Evolutionary conservation across 169 alveolate species (phyloP).

Genomic region (Plasmodium malariae): DNA sequence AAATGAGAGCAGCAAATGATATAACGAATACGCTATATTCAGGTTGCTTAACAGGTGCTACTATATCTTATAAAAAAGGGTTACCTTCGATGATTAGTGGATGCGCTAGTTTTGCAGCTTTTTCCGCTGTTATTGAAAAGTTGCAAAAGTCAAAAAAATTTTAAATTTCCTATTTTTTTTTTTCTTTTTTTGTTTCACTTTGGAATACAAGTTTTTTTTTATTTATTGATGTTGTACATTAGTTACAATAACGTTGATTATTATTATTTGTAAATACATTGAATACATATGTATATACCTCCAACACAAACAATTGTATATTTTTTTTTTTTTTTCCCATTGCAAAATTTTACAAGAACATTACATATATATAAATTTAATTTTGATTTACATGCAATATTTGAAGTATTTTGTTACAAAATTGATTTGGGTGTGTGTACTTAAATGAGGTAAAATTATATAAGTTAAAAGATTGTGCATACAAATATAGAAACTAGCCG

Average conservation of each 20-base stretch:
- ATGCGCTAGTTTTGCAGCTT: constrained; percentile 85
- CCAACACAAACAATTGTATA: too few relatives aligned
- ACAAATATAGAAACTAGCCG: too few relatives aligned
- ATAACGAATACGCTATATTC: constrained; percentile 82
- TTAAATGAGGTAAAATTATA: too few relatives aligned
- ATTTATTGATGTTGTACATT: not conserved
- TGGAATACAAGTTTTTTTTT: not conserved
- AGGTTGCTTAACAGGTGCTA: constrained; percentile 86
- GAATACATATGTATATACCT: too few relatives aligned
- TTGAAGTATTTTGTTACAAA: too few relatives aligned
- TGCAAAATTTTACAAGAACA: too few relatives aligned
- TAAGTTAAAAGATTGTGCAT: too few relatives aligned
- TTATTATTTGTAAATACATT: not conserved
- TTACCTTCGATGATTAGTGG: constrained; percentile 80
- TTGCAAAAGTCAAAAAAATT: constrained; percentile 55
- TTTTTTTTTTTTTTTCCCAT: constrained; percentile 7
- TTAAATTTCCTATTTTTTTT: constrained; percentile 7
- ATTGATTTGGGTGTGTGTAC: too few relatives aligned
- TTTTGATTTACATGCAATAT: too few relatives aligned
- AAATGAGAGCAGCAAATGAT: constrained; percentile 82
- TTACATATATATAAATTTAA: too few relatives aligned
- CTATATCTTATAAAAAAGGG: constrained; percentile 83
- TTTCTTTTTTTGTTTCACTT: constrained; percentile 11
- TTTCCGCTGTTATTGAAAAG: constrained; percentile 81
- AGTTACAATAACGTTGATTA: not conserved